Conservation (phyloP, 1,284 basidiomycete species). For the Austroboletus niveus region DNA sequence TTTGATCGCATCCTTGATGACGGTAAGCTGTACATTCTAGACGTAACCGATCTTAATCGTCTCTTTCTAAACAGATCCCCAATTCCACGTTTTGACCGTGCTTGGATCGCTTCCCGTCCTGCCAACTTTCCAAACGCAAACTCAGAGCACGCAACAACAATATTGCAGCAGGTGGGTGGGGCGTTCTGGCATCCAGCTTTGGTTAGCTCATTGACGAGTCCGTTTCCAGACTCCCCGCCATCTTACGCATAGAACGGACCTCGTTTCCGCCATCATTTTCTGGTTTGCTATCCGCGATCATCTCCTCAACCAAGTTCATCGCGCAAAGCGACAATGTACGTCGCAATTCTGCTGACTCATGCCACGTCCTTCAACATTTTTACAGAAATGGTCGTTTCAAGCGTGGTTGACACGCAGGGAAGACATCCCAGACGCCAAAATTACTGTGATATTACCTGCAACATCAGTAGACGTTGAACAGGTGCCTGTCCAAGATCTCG, state of each 20-base stretch:
- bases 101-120: slow-evolving; percentile 28
- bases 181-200: neutral
- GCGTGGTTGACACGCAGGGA: slow-evolving; percentile 36
- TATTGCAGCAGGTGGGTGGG: neutral
- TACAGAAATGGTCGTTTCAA: slow-evolving; percentile 43
- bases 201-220: neutral
- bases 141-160: too few species aligned
- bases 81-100: slow-evolving; percentile 24
- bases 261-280: slow-evolving; percentile 41
- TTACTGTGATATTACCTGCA: slow-evolving; percentile 80
- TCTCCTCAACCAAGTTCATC: slow-evolving; percentile 36
- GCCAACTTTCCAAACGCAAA: too few species aligned
- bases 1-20: slow-evolving; percentile 30
- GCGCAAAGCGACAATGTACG: slow-evolving; percentile 50
- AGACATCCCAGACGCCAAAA: slow-evolving; percentile 47
- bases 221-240: slow-evolving; percentile 36
- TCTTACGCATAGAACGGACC: slow-evolving; percentile 61
- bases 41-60: neutral
- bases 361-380: too few species aligned
- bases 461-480: slow-evolving; percentile 83
- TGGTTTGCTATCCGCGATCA: slow-evolving; percentile 15
- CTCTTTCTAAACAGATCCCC: slow-evolving; percentile 15
- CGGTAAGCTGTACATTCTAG: slow-evolving; percentile 10
- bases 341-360: neutral
- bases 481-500: slow-evolving; percentile 25